phyloP scores from a whole-genome alignment of 148 eudicot genomes.

The Agrostemma githago region DNA sequence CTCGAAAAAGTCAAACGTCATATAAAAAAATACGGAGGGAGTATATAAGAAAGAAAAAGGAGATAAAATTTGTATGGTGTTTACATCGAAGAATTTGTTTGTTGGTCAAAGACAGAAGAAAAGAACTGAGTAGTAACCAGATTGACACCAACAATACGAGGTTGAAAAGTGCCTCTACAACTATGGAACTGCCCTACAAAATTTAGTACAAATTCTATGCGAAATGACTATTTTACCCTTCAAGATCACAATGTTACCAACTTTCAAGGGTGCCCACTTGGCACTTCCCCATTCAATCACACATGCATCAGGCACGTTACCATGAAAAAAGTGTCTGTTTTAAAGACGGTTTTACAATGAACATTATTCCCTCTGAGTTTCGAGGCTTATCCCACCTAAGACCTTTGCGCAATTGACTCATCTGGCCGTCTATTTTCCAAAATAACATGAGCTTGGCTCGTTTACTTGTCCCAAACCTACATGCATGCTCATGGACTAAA shows the following conservation, averaged over 20 bases:
- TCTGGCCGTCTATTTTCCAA: too few relatives aligned
- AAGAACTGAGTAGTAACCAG: neutral
- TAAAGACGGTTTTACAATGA: too few relatives aligned
- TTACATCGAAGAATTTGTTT: neutral
- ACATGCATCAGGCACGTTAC: neutral
- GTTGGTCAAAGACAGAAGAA: neutral
- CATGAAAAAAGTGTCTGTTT: too few relatives aligned
- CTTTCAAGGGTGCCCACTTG: neutral
- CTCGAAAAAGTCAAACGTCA: too few relatives aligned
- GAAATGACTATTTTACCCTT: neutral
- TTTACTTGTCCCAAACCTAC: too few relatives aligned
- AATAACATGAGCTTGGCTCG: too few relatives aligned
- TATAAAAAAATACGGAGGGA: too few relatives aligned
- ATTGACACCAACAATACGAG: conserved; percentile 17
- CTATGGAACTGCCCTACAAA: neutral
- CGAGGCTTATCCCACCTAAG: too few relatives aligned
- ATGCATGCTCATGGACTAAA: too few relatives aligned
- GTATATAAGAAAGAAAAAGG: neutral
- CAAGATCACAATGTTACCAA: conserved; percentile 3
- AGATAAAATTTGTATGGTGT: neutral
- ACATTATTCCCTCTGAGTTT: too few relatives aligned
- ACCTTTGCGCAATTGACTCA: too few relatives aligned
- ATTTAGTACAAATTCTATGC: neutral
- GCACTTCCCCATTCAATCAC: conserved; percentile 13
- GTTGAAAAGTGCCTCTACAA: conserved; percentile 1